Evolutionary conservation across 2,329 filamentous ascomycete species (phyloP), one percentile per base, ranked within the genome.

Genomic region (Rutstroemia sp.): DNA sequence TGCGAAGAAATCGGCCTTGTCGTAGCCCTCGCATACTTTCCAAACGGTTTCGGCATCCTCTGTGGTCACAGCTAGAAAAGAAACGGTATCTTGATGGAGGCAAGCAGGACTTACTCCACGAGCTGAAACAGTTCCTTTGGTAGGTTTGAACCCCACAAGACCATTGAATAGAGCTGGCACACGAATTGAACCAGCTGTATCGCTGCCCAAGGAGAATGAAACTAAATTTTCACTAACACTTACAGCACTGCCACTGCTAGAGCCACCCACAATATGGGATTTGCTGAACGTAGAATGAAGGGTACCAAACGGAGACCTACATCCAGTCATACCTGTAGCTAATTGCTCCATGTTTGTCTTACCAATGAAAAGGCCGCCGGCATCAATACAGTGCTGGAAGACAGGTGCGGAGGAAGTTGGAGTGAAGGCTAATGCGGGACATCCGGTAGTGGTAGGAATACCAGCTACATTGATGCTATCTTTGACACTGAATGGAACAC

Each of bases 311-410:
- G 78, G 76, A 44, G 75, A 78, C 47, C 78, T 73, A 51, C 77
- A 81, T 12, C 81, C 82, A 45, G 75, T 78, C 25, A 78, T 77
- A 17, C 79, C 79, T 1, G 79, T 81, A 6, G 78, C 78, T 12
- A 82, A 70, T 60, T 81, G 78, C 58, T 82, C 79, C 50, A 82
- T 71, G 58, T 76, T 76, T 17, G 72, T 75, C 65, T 84, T 84
- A 30, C 82, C 81, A 47, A 84, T 72, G 59, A 81, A 77, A 4
- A 84, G 65, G 2, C 73, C 81, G 14, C 81, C 81, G 10, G 76
- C 75, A 9, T 73, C 69, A 5, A 80, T 71, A 10, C 80, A 67
- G 46, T 69, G 72, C 21, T 75, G 69, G 37, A 78, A 76, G 0
- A 78, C 75, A 3, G 70, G 69, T 2, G 79, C 75, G 16, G 72